phyloP scores from a whole-genome alignment of 768 basidiomycete genomes.

The Xerocomellus dryophilus region DNA sequence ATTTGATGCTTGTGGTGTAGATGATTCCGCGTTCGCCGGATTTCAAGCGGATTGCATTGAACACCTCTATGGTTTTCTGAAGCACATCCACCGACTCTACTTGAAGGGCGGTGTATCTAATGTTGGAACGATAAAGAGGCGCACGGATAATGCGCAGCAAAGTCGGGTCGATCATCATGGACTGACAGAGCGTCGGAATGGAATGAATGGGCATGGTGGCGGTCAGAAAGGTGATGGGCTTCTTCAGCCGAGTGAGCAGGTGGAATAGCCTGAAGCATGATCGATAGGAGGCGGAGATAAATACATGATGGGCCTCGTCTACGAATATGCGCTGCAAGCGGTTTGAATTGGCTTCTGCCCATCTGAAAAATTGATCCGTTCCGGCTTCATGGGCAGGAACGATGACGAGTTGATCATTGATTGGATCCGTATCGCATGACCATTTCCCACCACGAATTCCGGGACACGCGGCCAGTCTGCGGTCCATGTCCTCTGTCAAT shows the following conservation, averaged over 20 bases:
- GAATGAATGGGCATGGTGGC: constrained; percentile 7
- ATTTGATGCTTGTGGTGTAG: neutral
- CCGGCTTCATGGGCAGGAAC: constrained; percentile 12
- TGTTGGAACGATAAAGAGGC: neutral
- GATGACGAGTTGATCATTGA: neutral
- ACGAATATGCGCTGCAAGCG: neutral
- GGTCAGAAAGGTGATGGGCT: constrained; percentile 11
- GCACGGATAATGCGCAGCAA: neutral
- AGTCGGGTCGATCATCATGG: neutral
- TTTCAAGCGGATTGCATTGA: neutral
- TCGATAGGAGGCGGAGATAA: neutral
- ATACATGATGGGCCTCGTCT: constrained; percentile 9
- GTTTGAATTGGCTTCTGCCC: neutral
- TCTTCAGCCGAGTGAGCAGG: neutral
- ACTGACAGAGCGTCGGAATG: neutral
- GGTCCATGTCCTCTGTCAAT: constrained; percentile 8
- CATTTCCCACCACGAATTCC: neutral
- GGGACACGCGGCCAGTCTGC: neutral
- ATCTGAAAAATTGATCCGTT: neutral
- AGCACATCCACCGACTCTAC: rapidly evolving
- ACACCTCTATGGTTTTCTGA: neutral
- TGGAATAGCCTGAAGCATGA: constrained; percentile 15
- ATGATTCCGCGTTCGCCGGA: neutral
- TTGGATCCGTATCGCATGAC: neutral
- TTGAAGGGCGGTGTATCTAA: neutral